Percentiles rank a stretch among this genome's conserved stretches.
Evolutionary conservation across 2,329 filamentous ascomycete genomes (phyloP).

Genomic region (Bisporella sp.): DNA sequence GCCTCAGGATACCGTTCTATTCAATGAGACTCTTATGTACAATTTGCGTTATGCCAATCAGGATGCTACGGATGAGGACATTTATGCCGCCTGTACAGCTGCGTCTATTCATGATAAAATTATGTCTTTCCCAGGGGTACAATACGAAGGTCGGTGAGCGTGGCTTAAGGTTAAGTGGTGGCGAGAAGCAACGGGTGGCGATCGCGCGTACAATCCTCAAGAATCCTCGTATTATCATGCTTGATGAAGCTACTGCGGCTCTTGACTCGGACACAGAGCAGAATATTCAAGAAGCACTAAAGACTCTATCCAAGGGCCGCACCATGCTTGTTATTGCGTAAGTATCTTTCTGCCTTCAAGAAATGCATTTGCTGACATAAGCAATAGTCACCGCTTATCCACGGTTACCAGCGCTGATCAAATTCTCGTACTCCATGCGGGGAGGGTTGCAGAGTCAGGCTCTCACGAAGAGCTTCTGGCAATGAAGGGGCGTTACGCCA

Average conservation of each 20-base stretch:
- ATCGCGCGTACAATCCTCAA: constrained; percentile 92
- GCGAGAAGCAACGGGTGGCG: constrained; percentile 88
- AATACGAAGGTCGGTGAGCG: constrained; percentile 87
- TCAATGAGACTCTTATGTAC: constrained; percentile 94
- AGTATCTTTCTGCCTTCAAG: constrained; percentile 44
- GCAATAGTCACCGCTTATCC: constrained; percentile 62
- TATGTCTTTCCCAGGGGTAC: constrained; percentile 78
- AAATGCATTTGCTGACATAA: constrained; percentile 32
- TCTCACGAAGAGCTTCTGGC: constrained; percentile 71
- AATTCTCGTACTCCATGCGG: constrained; percentile 74
- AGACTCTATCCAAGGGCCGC: constrained; percentile 72
- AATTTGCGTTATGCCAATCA: constrained; percentile 88
- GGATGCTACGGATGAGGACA: constrained; percentile 70
- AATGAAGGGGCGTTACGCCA: constrained; percentile 63
- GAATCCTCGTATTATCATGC: constrained; percentile 82
- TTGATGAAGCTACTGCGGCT: constrained; percentile 89
- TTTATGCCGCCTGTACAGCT: constrained; percentile 74
- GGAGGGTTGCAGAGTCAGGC: constrained; percentile 70
- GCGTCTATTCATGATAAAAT: constrained; percentile 93
- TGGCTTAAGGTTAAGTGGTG: constrained; percentile 78
- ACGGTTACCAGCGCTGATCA: constrained; percentile 89
- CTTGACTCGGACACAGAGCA: constrained; percentile 89
- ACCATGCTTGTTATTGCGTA: constrained; percentile 94
- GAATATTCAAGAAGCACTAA: constrained; percentile 82
- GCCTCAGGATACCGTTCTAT: constrained; percentile 90